These are phyloP conservation scores for Conticribra guillardii DNA, from an alignment of 108 stramenopile species.

Conservation along the genomic window DNA sequence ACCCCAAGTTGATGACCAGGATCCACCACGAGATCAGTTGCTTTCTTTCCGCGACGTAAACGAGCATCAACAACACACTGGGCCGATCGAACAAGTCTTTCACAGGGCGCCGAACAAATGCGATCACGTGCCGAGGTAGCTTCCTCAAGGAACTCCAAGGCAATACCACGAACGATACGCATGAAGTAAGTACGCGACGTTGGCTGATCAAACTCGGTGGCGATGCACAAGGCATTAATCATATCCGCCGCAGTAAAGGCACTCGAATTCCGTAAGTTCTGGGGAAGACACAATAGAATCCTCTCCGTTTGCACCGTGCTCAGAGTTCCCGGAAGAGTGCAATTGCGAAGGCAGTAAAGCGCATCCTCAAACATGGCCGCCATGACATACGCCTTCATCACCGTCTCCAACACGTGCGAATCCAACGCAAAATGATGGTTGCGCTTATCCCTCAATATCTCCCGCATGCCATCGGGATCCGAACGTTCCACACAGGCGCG, in stretches of 20 bases:
- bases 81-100: slow-evolving; percentile 80
- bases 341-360: slow-evolving; percentile 84
- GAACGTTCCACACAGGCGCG: slow-evolving; percentile 75
- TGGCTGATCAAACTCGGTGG: slow-evolving; percentile 87
- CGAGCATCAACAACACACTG: slow-evolving; percentile 90
- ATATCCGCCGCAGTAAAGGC: slow-evolving; percentile 89
- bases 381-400: slow-evolving; percentile 90
- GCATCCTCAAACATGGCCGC: slow-evolving; percentile 94
- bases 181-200: slow-evolving; percentile 87
- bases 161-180: slow-evolving; percentile 88
- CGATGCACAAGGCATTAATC: slow-evolving; percentile 92
- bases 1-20: slow-evolving; percentile 90
- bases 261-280: slow-evolving; percentile 85
- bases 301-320: slow-evolving; percentile 72
- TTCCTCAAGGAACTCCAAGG: slow-evolving; percentile 91
- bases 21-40: slow-evolving; percentile 79
- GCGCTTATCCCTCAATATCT: slow-evolving; percentile 68
- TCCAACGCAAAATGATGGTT: slow-evolving; percentile 88
- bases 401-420: slow-evolving; percentile 75
- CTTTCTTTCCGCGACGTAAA: slow-evolving; percentile 82
- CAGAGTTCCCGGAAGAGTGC: slow-evolving; percentile 80
- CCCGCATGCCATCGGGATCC: slow-evolving; percentile 76
- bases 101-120: slow-evolving; percentile 91
- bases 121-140: slow-evolving; percentile 89
- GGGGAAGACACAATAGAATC: slow-evolving; percentile 83